Base-by-base conservation (phyloP, 257 asterid species). In the Penstemon newberryi region DNA sequence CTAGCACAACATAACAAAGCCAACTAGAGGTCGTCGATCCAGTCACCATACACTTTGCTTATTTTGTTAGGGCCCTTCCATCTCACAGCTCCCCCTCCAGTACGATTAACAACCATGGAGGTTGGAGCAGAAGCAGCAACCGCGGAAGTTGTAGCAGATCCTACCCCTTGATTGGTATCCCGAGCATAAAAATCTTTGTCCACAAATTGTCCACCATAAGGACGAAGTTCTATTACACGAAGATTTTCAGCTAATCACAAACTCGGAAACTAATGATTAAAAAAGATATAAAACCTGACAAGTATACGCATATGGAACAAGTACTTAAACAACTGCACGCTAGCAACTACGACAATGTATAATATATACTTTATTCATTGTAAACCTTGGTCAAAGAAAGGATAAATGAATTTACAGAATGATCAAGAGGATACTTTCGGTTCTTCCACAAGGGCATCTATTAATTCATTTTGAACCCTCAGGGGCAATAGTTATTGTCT, bases 31-130 rank as follows among this genome's bases (percentile, higher is more conserved):
- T 83, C 88, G 67, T 83, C 88, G 41, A 83, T 83, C 88, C 88
- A 83, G 71, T 83, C 83, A 5, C 88, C 88, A 40, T 83, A 77
- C 13, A 83, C 73, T 63, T 78, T 83, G 70, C 85, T 83, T 42
- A 83, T 83, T 72, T 78, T 80, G 61, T 83, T 77, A 3, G 88
- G 88, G 38, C 88, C 88, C 53, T 83, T 83, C 83, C 88, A 78
- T 60, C 77, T 83, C 58, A 69, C 65, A 70, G 73, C 66, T 12
- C 79, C 67, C 42, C 75, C 80, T 37, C 82, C 82, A 6, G 77
- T 73, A 72, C 68, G 77, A 64, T 83, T 83, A 15, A 51, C 41
- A 25, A 67, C 73, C 60, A 11, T 73, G 53, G 52, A 68, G 42
- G 67, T 78, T 76, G 82, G 72, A 73, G 64, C 71, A 40, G 56